Percentiles rank a stretch among this genome's conserved stretches.
phyloP scores from a whole-genome alignment of 257 asterid species.

The Solanum commersonii region DNA sequence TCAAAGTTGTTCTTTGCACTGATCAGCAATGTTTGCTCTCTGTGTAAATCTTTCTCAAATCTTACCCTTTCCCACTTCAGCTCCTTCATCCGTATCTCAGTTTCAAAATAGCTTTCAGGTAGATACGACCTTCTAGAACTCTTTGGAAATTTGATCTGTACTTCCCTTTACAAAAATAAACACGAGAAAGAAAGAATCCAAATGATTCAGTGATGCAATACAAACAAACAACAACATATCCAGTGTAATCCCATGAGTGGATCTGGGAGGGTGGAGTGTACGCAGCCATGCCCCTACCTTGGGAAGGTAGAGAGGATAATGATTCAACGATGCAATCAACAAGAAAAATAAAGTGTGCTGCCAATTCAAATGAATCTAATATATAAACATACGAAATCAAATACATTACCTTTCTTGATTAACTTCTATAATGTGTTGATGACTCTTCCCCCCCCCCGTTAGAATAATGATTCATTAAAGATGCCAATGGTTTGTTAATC shows the following conservation, averaged over 20 bases:
- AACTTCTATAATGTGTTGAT: no score
- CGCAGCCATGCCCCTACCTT: neutral
- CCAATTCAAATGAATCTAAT: neutral
- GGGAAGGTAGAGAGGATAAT: neutral
- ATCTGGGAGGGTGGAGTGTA: neutral
- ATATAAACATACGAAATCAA: neutral
- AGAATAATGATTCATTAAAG: neutral
- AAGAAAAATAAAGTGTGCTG: neutral
- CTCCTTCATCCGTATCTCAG: conserved; percentile 43
- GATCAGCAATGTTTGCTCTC: conserved; percentile 45
- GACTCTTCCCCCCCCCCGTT: neutral
- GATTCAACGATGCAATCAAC: neutral
- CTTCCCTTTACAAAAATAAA: conserved; percentile 26
- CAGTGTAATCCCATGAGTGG: neutral
- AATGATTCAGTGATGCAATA: neutral
- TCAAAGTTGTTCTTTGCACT: conserved; percentile 38
- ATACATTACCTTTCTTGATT: no score
- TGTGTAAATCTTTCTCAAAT: conserved; percentile 42
- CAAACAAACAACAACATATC: neutral
- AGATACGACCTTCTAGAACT: conserved; percentile 19
- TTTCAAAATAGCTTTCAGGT: conserved; percentile 27
- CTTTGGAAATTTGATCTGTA: conserved; percentile 52
- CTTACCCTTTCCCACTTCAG: conserved; percentile 57
- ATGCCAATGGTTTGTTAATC: neutral
- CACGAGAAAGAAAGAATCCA: neutral